These are phyloP conservation scores for Paraleonurus japonicus DNA, from an alignment of 257 asterid species.

Conservation along the genomic window DNA sequence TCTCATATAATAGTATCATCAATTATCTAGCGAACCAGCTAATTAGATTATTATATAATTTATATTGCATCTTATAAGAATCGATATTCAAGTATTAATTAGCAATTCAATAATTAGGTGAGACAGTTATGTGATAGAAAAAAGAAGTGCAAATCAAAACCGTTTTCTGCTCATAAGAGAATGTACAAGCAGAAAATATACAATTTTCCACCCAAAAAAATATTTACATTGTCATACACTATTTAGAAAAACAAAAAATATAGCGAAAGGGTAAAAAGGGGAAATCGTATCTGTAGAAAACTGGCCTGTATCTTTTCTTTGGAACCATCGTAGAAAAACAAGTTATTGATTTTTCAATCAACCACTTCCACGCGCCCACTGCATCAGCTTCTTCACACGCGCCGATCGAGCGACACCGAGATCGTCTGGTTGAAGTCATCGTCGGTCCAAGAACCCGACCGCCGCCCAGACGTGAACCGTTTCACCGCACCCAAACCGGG, in stretches of 20 bases:
- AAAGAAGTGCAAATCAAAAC: not conserved
- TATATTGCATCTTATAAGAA: not conserved
- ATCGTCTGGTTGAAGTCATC: slow-evolving; percentile 48
- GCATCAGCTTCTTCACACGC: slow-evolving; percentile 34
- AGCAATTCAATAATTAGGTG: not conserved
- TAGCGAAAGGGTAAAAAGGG: slow-evolving; percentile 12
- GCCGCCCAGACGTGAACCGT: slow-evolving; percentile 71
- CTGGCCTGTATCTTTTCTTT: not conserved
- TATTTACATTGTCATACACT: not conserved
- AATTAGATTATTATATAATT: not conserved
- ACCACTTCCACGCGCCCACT: slow-evolving; percentile 28
- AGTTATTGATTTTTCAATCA: not conserved
- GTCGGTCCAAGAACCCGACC: slow-evolving; percentile 50
- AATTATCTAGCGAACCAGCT: not conserved
- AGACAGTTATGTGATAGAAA: not conserved
- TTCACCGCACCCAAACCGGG: slow-evolving; percentile 69
- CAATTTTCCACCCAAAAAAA: not conserved
- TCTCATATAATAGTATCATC: not conserved
- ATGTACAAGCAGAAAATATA: not conserved
- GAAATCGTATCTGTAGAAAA: not conserved
- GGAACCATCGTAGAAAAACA: not conserved
- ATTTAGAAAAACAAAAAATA: not conserved
- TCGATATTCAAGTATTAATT: not conserved
- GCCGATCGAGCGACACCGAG: slow-evolving; percentile 24
- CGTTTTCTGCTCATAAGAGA: not conserved